These are phyloP conservation scores for Retiboletus flavoniger DNA, from an alignment of 1,284 basidiomycete genomes.

Conservation along the genomic window DNA sequence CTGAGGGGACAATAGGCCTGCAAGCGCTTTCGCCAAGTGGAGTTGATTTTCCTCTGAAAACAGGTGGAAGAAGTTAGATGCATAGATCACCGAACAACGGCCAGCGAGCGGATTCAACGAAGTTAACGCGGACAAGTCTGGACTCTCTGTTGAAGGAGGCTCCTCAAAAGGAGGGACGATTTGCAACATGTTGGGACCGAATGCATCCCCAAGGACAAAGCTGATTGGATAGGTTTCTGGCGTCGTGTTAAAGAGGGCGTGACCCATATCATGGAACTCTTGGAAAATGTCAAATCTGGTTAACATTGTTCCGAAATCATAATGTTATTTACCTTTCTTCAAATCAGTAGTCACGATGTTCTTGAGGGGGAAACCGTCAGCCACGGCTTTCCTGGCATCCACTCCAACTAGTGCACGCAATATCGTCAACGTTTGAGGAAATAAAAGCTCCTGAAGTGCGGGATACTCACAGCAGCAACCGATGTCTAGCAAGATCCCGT, in stretches of 20 bases:
- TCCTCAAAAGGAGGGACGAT: slow-evolving; percentile 16
- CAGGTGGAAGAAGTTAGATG: slow-evolving; percentile 38
- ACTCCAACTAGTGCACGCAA: slow-evolving; percentile 20
- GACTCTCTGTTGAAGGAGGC: slow-evolving; percentile 10
- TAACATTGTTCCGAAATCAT: background rate
- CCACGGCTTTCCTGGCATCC: slow-evolving; percentile 25
- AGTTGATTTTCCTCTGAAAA: slow-evolving; percentile 37
- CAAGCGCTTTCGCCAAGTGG: slow-evolving; percentile 31
- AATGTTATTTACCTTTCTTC: slow-evolving; percentile 9
- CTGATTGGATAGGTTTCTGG: slow-evolving; percentile 32
- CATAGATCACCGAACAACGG: slow-evolving; percentile 34
- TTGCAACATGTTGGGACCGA: slow-evolving; percentile 32
- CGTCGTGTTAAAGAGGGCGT: slow-evolving; percentile 38
- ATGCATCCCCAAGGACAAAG: slow-evolving; percentile 37
- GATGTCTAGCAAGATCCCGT: slow-evolving; percentile 27
- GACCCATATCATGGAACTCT: slow-evolving; percentile 37
- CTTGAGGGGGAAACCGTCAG: slow-evolving; percentile 27
- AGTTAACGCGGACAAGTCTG: slow-evolving; percentile 26
- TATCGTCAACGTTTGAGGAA: background rate
- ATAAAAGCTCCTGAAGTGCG: background rate
- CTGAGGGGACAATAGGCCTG: slow-evolving; percentile 33
- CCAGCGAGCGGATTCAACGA: slow-evolving; percentile 38
- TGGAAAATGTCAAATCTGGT: background rate
- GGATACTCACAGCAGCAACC: slow-evolving; percentile 29
- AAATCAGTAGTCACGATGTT: slow-evolving; percentile 27